Evolutionary conservation across 495 filamentous ascomycete species (phyloP).

Genomic region (Penicillium roqueforti): DNA sequence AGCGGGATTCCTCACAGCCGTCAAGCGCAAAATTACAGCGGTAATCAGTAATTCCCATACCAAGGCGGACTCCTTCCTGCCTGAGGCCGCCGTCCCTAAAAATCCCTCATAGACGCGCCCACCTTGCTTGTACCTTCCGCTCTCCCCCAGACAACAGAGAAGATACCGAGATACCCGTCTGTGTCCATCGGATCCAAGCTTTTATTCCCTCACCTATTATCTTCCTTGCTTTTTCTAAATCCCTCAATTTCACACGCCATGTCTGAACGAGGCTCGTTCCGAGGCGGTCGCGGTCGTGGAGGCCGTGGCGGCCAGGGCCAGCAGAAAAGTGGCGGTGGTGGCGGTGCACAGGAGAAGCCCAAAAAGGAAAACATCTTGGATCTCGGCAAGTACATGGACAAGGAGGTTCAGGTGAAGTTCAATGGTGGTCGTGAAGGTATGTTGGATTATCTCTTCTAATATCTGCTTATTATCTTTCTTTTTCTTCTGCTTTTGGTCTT

Average conservation of each 20-base stretch:
- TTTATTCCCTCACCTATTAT: slow-evolving; percentile 3
- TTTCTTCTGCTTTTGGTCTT: not conserved
- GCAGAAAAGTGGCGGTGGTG: slow-evolving; percentile 47
- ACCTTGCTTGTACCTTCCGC: slow-evolving; percentile 6
- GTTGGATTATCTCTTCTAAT: slow-evolving; percentile 18
- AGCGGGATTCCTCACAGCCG: slow-evolving; percentile 4
- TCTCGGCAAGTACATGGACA: slow-evolving; percentile 91
- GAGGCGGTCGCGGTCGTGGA: slow-evolving; percentile 51
- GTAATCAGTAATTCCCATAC: slow-evolving; percentile 1
- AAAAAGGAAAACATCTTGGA: slow-evolving; percentile 99
- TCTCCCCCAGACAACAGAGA: slow-evolving; percentile 3
- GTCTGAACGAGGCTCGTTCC: slow-evolving; percentile 66
- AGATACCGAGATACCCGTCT: not conserved
- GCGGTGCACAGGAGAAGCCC: slow-evolving; percentile 61
- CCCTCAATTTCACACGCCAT: slow-evolving; percentile 34
- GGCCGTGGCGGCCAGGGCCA: slow-evolving; percentile 37
- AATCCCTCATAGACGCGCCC: slow-evolving; percentile 26
- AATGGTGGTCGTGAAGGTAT: slow-evolving; percentile 90
- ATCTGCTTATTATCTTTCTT: not conserved
- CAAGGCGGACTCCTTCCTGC: slow-evolving; percentile 3
- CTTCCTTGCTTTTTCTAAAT: slow-evolving; percentile 5
- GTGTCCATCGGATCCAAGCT: not conserved
- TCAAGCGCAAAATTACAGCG: not conserved
- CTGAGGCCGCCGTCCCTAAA: slow-evolving; percentile 10
- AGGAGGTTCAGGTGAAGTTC: slow-evolving; percentile 91